Conservation (phyloP, 2,329 filamentous ascomycete genomes). For the Diplocarpon rosae region DNA sequence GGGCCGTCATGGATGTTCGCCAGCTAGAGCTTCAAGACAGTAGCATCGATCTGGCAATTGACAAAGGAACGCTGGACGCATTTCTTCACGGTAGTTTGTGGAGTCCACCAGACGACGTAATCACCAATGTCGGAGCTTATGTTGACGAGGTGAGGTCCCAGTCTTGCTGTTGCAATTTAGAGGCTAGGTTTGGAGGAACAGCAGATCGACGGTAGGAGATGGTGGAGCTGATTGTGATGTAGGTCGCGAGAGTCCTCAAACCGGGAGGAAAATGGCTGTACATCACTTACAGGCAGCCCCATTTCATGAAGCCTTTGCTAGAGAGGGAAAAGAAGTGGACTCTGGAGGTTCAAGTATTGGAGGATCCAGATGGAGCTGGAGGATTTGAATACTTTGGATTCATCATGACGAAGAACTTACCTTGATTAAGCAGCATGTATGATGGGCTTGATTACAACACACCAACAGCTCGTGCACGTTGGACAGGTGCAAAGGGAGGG, state of each 20-base stretch:
- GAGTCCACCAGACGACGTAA: slow-evolving; percentile 39
- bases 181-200: no score
- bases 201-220: no score
- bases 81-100: slow-evolving; percentile 41
- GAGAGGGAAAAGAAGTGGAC: slow-evolving; percentile 34
- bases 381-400: slow-evolving; percentile 41
- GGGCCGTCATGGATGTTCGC: slow-evolving; percentile 41
- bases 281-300: slow-evolving; percentile 43
- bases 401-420: slow-evolving; percentile 25
- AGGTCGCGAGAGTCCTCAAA: slow-evolving; percentile 38
- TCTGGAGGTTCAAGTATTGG: slow-evolving; percentile 33
- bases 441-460: not conserved
- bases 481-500: no score
- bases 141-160: slow-evolving; percentile 34
- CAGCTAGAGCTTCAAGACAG: slow-evolving; percentile 33
- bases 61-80: slow-evolving; percentile 44
- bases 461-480: no score
- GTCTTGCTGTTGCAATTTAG: not conserved
- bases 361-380: slow-evolving; percentile 30
- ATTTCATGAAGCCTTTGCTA: slow-evolving; percentile 41
- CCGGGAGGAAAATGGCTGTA: slow-evolving; percentile 38
- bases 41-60: slow-evolving; percentile 44
- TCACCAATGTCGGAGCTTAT: slow-evolving; percentile 37
- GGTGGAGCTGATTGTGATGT: slow-evolving; percentile 1
- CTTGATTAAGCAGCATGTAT: not conserved